phyloP scores from a whole-genome alignment of 2,329 filamentous ascomycete species.

The Monosporascus sp. region DNA sequence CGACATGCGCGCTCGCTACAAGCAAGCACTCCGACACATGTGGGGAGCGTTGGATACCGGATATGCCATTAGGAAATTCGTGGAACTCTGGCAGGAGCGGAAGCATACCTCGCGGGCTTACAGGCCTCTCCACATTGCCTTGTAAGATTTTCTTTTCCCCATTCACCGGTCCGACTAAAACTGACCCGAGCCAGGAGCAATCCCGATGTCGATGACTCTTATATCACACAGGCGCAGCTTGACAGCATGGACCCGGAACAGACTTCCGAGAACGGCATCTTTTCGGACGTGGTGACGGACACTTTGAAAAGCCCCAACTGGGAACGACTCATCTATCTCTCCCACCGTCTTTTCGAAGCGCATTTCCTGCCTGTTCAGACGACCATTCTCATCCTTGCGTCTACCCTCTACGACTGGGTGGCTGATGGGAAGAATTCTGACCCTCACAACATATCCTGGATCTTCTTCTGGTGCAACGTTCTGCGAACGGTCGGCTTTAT shows the following conservation, averaged over 20 bases:
- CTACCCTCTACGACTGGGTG: slow-evolving; percentile 54
- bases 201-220: slow-evolving; percentile 33
- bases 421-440: slow-evolving; percentile 40
- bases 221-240: slow-evolving; percentile 42
- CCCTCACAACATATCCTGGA: slow-evolving; percentile 50
- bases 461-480: slow-evolving; percentile 55
- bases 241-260: slow-evolving; percentile 35
- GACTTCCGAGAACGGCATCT: slow-evolving; percentile 45
- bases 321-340: slow-evolving; percentile 52
- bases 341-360: slow-evolving; percentile 67
- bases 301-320: slow-evolving; percentile 48
- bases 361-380: slow-evolving; percentile 68
- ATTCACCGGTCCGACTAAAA: background rate
- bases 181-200: slow-evolving; percentile 33
- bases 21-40: slow-evolving; percentile 70
- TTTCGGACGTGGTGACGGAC: slow-evolving; percentile 49
- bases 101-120: slow-evolving; percentile 52
- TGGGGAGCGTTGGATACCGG: slow-evolving; percentile 69
- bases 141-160: slow-evolving; percentile 24
- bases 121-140: slow-evolving; percentile 50
- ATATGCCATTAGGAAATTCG: slow-evolving; percentile 54
- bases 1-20: slow-evolving; percentile 63
- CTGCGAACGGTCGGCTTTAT: slow-evolving; percentile 59
- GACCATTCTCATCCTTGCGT: slow-evolving; percentile 58
- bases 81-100: slow-evolving; percentile 53